Base-by-base conservation (phyloP, 2,329 filamentous ascomycete genomes). In the Orbilia oligospora region DNA sequence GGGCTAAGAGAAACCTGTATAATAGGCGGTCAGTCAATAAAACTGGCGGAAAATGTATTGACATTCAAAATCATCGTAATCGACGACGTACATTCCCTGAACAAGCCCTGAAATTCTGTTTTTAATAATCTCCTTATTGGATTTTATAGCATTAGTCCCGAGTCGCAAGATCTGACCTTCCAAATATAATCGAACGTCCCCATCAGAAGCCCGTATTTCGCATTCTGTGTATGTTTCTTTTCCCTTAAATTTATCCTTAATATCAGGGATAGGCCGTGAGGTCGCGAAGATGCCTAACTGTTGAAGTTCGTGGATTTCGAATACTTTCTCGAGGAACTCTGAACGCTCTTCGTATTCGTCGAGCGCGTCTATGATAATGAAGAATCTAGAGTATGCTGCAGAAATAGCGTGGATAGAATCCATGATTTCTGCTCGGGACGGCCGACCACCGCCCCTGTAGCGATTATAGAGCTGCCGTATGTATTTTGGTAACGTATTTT, bases 1-100 rank as follows among this genome's bases (percentile, higher is more conserved):
- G 81, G 12, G 84, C 85, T 12, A 86, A 82, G 4, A 86, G 82
- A 80, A 86, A 86, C 84, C 84, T 85, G 73, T 14, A 6, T 33
- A 5, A n/a, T n/a, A n/a, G n/a, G n/a, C n/a, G n/a, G n/a, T n/a
- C n/a, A n/a, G n/a, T n/a, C n/a, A n/a, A n/a, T n/a, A n/a, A n/a
- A n/a, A n/a, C n/a, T n/a, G n/a, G n/a, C n/a, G n/a, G n/a, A n/a
- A n/a, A n/a, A n/a, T n/a, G n/a, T n/a, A n/a, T 16, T 55, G 3
- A n/a, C n/a, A 18, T 18, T 18, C 5, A 55, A 14, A 53, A 27
- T 49, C 22, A 30, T 6, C 18, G n/a, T n/a, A n/a, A n/a, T 41
- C 22, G n/a, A 30, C n/a, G 12, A 63, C 55, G n/a, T 61, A 70
- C 53, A 70, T 70, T 16, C 53, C 55, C 27, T 44, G 27, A 9